Conservation (phyloP, 441 rosid species). For the Arabidopsis hybrid region DNA sequence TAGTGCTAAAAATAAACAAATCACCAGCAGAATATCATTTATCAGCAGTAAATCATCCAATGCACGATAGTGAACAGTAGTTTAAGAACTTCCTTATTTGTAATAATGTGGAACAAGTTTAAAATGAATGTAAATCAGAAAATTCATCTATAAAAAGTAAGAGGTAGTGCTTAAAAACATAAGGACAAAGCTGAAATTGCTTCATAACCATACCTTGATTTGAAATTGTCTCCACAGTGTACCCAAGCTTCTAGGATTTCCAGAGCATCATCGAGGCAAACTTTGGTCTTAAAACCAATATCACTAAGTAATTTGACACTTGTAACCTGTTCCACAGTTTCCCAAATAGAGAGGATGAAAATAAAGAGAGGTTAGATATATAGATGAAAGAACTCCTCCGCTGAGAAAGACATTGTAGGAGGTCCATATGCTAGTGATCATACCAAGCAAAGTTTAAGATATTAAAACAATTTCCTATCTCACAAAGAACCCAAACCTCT, state of each 20-base stretch:
- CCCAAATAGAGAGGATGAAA: slow-evolving; percentile 24
- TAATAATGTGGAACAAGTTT: slow-evolving; percentile 8
- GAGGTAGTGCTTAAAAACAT: slow-evolving; percentile 12
- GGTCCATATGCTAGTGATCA: slow-evolving; percentile 16
- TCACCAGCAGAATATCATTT: slow-evolving; percentile 10
- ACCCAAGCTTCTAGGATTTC: slow-evolving; percentile 69
- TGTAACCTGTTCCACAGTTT: slow-evolving; percentile 62
- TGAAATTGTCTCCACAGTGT: slow-evolving; percentile 59
- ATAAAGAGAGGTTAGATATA: slow-evolving; percentile 10
- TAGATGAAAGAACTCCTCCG: slow-evolving; percentile 27
- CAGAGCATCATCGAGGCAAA: slow-evolving; percentile 66
- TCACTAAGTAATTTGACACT: slow-evolving; percentile 69
- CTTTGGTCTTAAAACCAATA: slow-evolving; percentile 85
- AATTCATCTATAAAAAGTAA: background rate
- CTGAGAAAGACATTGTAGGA: slow-evolving; percentile 22
- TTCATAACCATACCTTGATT: slow-evolving; percentile 69
- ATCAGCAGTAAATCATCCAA: slow-evolving; percentile 13
- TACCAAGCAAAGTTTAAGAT: slow-evolving; percentile 15
- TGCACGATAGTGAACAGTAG: slow-evolving; percentile 9
- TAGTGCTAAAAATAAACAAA: slow-evolving; percentile 3
- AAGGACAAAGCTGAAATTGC: slow-evolving; percentile 15
- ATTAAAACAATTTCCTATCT: slow-evolving; percentile 14
- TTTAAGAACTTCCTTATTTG: slow-evolving; percentile 14
- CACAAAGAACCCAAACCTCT: slow-evolving; percentile 23
- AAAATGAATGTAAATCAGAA: slow-evolving; percentile 25